These are phyloP conservation scores for Fragosphaeria purpurea DNA, from an alignment of 2,329 filamentous ascomycete genomes.

Conservation along the genomic window DNA sequence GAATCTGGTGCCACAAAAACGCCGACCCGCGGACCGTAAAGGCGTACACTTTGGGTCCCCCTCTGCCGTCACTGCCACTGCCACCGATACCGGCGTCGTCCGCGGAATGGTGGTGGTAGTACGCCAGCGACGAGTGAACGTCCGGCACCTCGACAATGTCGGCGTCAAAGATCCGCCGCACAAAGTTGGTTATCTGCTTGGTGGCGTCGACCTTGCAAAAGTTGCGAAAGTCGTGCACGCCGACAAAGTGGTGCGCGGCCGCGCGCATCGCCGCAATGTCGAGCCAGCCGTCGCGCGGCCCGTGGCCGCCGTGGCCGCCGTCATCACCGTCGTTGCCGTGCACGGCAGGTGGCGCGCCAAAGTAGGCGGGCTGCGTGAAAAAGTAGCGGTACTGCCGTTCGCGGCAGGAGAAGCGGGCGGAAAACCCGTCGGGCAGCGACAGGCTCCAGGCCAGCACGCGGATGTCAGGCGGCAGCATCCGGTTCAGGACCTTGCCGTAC, in stretches of 20 bases:
- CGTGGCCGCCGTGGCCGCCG: constrained; percentile 14
- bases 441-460: constrained; percentile 90
- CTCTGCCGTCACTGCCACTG: constrained; percentile 18
- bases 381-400: constrained; percentile 93
- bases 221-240: constrained; percentile 89
- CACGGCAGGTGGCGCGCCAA: constrained; percentile 38
- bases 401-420: constrained; percentile 83
- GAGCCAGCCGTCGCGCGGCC: constrained; percentile 60
- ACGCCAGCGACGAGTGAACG: constrained; percentile 43
- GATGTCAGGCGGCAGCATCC: constrained; percentile 80
- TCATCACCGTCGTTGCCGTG: constrained; percentile 29
- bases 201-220: constrained; percentile 87
- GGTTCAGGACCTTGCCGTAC: constrained; percentile 77
- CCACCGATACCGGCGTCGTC: too few relatives aligned
- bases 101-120: constrained; percentile 26
- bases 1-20: constrained; percentile 97
- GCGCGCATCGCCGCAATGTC: constrained; percentile 79
- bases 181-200: constrained; percentile 82
- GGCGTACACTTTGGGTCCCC: constrained; percentile 62
- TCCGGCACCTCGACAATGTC: constrained; percentile 62
- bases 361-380: constrained; percentile 88
- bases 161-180: constrained; percentile 67
- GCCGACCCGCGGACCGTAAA: constrained; percentile 85
- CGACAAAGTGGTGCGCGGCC: constrained; percentile 71
- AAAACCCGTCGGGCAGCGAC: constrained; percentile 66